These are phyloP conservation scores for Powellomyces hirtus DNA, from an alignment of 192 early-diverging fungal genomes.

Conservation along the genomic window DNA sequence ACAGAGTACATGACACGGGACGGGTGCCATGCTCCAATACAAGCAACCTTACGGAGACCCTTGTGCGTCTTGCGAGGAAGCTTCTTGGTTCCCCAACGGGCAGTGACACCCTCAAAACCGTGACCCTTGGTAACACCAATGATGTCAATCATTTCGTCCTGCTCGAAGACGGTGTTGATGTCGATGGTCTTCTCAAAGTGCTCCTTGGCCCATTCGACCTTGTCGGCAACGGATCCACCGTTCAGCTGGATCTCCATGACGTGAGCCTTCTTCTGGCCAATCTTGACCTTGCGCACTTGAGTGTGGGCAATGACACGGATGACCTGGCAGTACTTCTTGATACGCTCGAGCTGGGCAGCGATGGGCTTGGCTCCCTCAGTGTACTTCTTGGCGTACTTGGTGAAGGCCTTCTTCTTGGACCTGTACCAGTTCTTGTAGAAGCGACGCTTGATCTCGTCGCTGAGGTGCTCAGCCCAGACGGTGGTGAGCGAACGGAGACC, in stretches of 20 bases:
- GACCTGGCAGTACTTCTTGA: constrained; percentile 99
- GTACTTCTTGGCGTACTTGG: constrained; percentile 98
- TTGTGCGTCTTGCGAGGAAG: constrained; percentile 99
- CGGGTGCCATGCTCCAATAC: constrained; percentile 99
- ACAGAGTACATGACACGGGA: constrained; percentile 96
- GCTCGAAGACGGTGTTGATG: constrained; percentile 88
- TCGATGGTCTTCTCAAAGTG: constrained; percentile 97
- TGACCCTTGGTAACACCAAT: constrained; percentile 99
- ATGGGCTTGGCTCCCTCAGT: constrained; percentile 81
- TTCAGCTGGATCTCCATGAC: constrained; percentile 99
- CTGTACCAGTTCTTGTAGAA: constrained; percentile 99
- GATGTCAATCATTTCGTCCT: constrained; percentile 98
- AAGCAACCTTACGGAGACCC: constrained; percentile 99
- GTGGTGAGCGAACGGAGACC: constrained; percentile 97
- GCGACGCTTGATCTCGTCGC: constrained; percentile 95
- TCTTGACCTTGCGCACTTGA: constrained; percentile 90
- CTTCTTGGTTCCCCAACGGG: constrained; percentile 99
- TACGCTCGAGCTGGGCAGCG: constrained; percentile 90
- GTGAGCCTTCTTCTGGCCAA: constrained; percentile 99
- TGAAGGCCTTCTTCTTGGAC: constrained; percentile 99
- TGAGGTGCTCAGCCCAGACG: constrained; percentile 99
- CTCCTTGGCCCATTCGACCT: constrained; percentile 96
- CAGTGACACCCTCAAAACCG: constrained; percentile 98
- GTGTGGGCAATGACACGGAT: constrained; percentile 98
- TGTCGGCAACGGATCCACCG: constrained; percentile 92